Conservation (phyloP, 1,284 basidiomycete genomes). For the Ustilago trichophora region DNA sequence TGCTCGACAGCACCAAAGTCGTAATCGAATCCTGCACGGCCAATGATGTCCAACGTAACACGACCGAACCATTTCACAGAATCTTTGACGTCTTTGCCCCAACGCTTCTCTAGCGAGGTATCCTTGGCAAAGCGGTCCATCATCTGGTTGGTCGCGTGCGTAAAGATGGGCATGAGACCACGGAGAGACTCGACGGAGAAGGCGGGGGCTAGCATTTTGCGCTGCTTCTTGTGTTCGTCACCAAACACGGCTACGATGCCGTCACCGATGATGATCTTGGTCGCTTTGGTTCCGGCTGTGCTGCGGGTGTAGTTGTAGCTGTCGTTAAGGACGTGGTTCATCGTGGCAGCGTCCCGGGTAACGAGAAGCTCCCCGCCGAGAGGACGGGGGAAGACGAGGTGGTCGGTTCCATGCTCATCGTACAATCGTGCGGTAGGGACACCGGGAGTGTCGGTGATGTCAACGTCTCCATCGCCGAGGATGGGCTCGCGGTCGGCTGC, state of each 20-base stretch:
- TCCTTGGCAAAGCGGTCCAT: conserved; percentile 35
- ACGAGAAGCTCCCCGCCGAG: conserved; percentile 40
- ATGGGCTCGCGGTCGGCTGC: conserved; percentile 25
- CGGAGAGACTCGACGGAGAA: conserved; percentile 41
- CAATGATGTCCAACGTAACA: conserved; percentile 50
- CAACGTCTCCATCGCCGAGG: conserved; percentile 34
- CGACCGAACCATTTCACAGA: conserved; percentile 44
- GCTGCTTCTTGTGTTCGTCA: conserved; percentile 42
- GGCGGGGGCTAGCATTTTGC: conserved; percentile 38
- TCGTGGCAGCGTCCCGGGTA: conserved; percentile 39
- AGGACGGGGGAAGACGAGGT: conserved; percentile 36
- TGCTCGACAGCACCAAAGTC: conserved; percentile 48
- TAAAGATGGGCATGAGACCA: conserved; percentile 36
- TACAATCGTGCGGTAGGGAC: conserved; percentile 23
- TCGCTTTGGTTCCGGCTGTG: conserved; percentile 41
- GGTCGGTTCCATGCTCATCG: conserved; percentile 30
- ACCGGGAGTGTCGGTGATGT: conserved; percentile 37
- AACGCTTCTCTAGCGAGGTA: conserved; percentile 28
- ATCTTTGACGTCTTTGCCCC: conserved; percentile 31
- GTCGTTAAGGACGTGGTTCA: conserved; percentile 44
- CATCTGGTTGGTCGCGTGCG: conserved; percentile 38
- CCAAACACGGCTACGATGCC: conserved; percentile 44
- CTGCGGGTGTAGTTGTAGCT: conserved; percentile 36
- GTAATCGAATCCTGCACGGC: conserved; percentile 47
- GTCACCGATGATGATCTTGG: conserved; percentile 46